Conservation (phyloP, 257 asterid species). For the Solanum sejunctum region DNA sequence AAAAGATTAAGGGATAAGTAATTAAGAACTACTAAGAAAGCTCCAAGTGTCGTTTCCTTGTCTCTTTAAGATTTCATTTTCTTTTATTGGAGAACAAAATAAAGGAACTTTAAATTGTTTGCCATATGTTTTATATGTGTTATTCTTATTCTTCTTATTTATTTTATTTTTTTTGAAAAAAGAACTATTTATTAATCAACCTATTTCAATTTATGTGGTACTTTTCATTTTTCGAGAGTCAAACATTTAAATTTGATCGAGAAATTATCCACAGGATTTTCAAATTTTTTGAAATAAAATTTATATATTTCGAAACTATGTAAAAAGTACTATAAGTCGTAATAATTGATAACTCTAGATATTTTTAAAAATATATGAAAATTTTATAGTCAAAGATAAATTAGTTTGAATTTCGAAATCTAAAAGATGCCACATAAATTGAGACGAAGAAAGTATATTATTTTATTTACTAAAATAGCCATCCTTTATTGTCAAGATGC, state of each 20-base stretch:
- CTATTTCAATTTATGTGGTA: too few species aligned
- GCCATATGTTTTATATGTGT: not conserved
- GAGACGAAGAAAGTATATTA: not conserved
- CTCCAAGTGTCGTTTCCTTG: constrained; percentile 24
- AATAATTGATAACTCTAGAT: too few species aligned
- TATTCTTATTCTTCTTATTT: not conserved
- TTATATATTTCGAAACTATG: too few species aligned
- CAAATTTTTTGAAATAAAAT: too few species aligned
- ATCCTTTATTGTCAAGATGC: constrained; percentile 9
- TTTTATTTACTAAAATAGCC: not conserved
- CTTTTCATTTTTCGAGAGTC: too few species aligned
- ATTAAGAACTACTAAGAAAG: constrained; percentile 8
- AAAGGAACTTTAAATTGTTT: constrained; percentile 3
- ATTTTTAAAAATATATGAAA: too few species aligned
- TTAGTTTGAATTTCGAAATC: too few species aligned
- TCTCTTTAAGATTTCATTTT: not conserved
- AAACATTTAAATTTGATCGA: too few species aligned
- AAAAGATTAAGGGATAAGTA: constrained; percentile 9
- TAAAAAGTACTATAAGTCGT: too few species aligned
- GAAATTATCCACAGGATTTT: too few species aligned
- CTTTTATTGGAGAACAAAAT: constrained; percentile 20
- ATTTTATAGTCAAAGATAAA: too few species aligned
- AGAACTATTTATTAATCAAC: not conserved
- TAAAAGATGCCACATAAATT: too few species aligned
- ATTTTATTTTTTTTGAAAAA: not conserved